Conservation (phyloP, 2,329 filamentous ascomycete species). For the Cordyceps pruinosa region DNA sequence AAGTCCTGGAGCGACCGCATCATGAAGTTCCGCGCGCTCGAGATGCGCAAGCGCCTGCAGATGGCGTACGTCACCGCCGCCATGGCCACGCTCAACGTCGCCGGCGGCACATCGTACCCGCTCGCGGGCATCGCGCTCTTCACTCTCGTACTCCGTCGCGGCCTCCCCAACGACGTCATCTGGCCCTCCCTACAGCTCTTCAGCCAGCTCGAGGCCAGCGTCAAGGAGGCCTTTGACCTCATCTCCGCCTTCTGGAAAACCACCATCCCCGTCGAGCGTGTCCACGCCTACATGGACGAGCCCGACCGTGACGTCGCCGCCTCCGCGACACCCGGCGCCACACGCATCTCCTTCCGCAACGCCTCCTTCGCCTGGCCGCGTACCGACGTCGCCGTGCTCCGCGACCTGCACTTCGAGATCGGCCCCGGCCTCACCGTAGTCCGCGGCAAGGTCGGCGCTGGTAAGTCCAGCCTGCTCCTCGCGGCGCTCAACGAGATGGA, state of each 20-base stretch:
- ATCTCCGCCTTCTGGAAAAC: conserved; percentile 75
- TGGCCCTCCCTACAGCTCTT: conserved; percentile 84
- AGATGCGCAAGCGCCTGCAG: conserved; percentile 32
- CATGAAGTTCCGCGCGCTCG: conserved; percentile 27
- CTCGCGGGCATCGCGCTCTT: conserved; percentile 77
- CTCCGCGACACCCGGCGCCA: conserved; percentile 24
- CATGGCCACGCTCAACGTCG: conserved; percentile 62
- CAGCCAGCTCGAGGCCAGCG: conserved; percentile 61
- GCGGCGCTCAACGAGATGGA: conserved; percentile 60
- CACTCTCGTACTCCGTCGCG: conserved; percentile 60
- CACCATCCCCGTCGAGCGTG: conserved; percentile 71
- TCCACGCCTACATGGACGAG: conserved; percentile 81
- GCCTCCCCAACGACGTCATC: conserved; percentile 71
- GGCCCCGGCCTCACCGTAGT: conserved; percentile 46
- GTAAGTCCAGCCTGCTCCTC: conserved; percentile 55
- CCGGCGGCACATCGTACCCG: conserved; percentile 69
- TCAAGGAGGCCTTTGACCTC: conserved; percentile 68
- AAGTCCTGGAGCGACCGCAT: conserved; percentile 30
- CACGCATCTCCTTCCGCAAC: conserved; percentile 44
- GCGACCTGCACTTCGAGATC: conserved; percentile 40
- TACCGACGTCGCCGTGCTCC: conserved; percentile 44
- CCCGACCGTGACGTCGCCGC: conserved; percentile 60
- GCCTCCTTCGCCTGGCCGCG: conserved; percentile 80
- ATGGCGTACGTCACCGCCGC: conserved; percentile 31
- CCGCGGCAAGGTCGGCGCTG: conserved; percentile 53